phyloP scores from a whole-genome alignment of 2,329 filamentous ascomycete genomes.

The Fusarium bactridioides region DNA sequence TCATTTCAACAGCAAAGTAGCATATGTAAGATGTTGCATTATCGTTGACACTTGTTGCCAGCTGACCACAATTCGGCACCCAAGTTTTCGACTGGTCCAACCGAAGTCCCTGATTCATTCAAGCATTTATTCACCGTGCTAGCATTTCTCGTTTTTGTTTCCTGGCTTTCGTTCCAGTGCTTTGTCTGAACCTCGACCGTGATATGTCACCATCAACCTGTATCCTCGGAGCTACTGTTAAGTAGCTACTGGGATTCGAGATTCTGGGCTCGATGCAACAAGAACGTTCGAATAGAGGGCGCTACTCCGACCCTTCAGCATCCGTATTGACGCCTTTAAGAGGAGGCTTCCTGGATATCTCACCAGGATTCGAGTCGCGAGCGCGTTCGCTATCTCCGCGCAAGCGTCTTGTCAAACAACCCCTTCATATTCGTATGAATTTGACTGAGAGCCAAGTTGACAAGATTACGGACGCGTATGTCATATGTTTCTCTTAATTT shows the following conservation, averaged over 20 bases:
- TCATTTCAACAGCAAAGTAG: not conserved
- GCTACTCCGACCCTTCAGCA: slow-evolving; percentile 37
- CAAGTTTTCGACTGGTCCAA: not conserved
- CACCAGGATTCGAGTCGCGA: slow-evolving; percentile 36
- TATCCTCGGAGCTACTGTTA: not conserved
- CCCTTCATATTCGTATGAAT: slow-evolving; percentile 57
- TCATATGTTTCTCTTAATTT: not conserved
- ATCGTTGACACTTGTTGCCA: slow-evolving; percentile 3
- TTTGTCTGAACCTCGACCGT: not conserved
- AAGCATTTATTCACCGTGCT: not conserved
- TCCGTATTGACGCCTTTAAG: slow-evolving; percentile 44
- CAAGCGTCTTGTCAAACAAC: slow-evolving; percentile 47
- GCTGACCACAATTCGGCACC: not conserved
- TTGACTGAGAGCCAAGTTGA: slow-evolving; percentile 59
- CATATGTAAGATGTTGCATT: not conserved
- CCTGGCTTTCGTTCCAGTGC: not conserved
- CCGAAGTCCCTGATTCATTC: not conserved
- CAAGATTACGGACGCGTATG: slow-evolving; percentile 56
- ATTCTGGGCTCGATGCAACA: slow-evolving; percentile 28
- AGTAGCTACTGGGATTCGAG: slow-evolving; percentile 10
- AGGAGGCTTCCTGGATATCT: slow-evolving; percentile 50
- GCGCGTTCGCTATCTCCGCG: slow-evolving; percentile 49
- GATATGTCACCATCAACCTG: not conserved
- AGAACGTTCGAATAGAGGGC: slow-evolving; percentile 23
- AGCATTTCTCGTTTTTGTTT: not conserved